Evolutionary conservation across 2,329 filamentous ascomycete species (phyloP).

Genomic region (Purpureocillium takamizusanense): DNA sequence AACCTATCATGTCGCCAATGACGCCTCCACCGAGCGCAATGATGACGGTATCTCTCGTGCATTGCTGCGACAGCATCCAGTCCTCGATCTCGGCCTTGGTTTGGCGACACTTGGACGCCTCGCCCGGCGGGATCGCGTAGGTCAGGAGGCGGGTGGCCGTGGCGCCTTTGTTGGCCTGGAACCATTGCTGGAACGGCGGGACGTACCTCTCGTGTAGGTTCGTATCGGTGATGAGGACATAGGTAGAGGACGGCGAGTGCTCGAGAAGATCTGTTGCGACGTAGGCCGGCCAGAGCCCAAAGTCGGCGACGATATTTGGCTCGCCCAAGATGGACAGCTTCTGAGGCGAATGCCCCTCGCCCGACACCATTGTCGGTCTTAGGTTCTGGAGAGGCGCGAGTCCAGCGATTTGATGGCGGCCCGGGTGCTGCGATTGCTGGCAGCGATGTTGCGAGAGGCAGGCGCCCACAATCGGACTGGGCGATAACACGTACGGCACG

Average conservation of each 20-base stretch:
- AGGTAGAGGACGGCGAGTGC: conserved; percentile 76
- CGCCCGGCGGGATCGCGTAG: conserved; percentile 81
- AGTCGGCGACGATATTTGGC: conserved; percentile 85
- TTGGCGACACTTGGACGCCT: conserved; percentile 85
- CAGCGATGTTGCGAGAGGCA: too few relatives aligned
- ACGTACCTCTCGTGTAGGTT: conserved; percentile 79
- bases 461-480: too few relatives aligned
- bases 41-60: conserved; percentile 88
- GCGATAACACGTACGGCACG: too few relatives aligned
- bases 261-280: conserved; percentile 72
- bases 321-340: conserved; percentile 76
- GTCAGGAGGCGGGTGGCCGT: conserved; percentile 61
- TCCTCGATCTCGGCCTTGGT: conserved; percentile 96
- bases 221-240: conserved; percentile 93
- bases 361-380: conserved; percentile 14
- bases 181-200: conserved; percentile 53
- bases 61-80: conserved; percentile 89
- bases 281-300: conserved; percentile 78
- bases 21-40: conserved; percentile 93
- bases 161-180: conserved; percentile 17
- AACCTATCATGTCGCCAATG: conserved; percentile 96
- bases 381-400: too few relatives aligned
- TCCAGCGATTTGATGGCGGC: too few relatives aligned
- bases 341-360: conserved; percentile 30
- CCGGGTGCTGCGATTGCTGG: too few relatives aligned